Evolutionary conservation across 169 alveolate genomes (phyloP), one percentile per base, ranked within the genome.

Genomic region (Ichthyophthirius multifiliis): DNA sequence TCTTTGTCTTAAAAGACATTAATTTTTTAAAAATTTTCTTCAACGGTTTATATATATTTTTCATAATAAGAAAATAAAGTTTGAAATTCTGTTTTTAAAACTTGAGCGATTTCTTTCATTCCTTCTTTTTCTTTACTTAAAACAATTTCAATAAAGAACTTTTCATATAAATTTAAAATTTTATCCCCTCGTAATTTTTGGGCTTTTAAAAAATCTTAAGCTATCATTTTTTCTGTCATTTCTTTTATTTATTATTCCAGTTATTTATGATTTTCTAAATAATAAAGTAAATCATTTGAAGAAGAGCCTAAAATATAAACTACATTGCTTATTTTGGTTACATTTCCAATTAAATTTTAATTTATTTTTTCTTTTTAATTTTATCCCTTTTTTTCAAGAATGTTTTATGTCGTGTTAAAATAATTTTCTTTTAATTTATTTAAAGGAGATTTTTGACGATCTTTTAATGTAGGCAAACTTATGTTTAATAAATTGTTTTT

Each of bases 1-100:
- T 67, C 77, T 67, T 67, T 67, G 13, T 67, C 77, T 39, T 67
- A 12, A 7, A 67, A 67, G 5, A 37, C 16, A 20, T 67, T 67
- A 34, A 39, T 15, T 20, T 67, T 67, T 3, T 18, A 4, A 2
- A 39, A 67, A 16, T 67, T 31, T 0, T 67, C 77, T 39, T 67
- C 77, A 18, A 27, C 23, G 31, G 23, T 55, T n/a, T 6, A 6
- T 3, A 55, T 55, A 55, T 55, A 55, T 18, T 55, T 15, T 13
- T 55, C 71, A 27, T 55, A 55, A 55, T 55, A 55, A 3, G 23
- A 16, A 0, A 55, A 27, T 1, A 55, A 27, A 6, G 71, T 55
- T 55, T 27, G 31, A 20, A 55, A 27, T 27, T 55, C 71, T 39
- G 23, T 10, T 20, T 39, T 39, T 10, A 55, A 27, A 27, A 55